Base-by-base conservation (phyloP, 2,329 filamentous ascomycete genomes). In the Septoria petroselini region DNA sequence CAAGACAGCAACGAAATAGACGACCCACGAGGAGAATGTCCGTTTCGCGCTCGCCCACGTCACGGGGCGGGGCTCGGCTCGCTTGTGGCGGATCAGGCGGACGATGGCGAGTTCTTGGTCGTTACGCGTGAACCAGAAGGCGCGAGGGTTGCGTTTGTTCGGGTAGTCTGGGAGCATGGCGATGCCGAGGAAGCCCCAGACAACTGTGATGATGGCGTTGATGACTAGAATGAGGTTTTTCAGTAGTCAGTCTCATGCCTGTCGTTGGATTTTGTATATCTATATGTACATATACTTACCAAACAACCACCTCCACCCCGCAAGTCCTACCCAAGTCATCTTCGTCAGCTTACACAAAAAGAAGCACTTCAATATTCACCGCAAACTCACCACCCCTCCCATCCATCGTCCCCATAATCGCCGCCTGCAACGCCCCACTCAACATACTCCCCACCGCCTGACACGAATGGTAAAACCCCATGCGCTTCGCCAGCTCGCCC, bases 31-130 rank as follows among this genome's bases (percentile, higher is more conserved):
- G 41, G 65, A 67, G 43, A 75, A 71, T 0, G 74, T 74, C 6
- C 74, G 68, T 57, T 70, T 72, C 23, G 69, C 68, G 37, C 70
- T 70, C 1, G 64, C 68, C 71, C 71, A 74, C 2, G 68, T 71
- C 53, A 76, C 71, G 29, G 64, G 68, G 62, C 73, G 75, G 0
- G 73, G 70, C 47, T 76, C 74, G 7, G 72, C 70, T 18, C 74
- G 70, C 5, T 70, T 69, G 52, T 76, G 66, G 0, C 74, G 68
- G 34, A 68, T 67, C 1, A 77, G 62, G 3, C 75, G 65, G 23
- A 70, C 67, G 62, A 73, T 70, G 0, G 74, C 72, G 34, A 76
- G 63, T 35, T 67, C 64, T 4, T 66, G 68, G 46, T 77, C 70
- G 1, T 64, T 62, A 12, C 68, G 63, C 9, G 65, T 71, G 58